Conservation (phyloP, 345 rosid genomes). For the Salix viminalis region DNA sequence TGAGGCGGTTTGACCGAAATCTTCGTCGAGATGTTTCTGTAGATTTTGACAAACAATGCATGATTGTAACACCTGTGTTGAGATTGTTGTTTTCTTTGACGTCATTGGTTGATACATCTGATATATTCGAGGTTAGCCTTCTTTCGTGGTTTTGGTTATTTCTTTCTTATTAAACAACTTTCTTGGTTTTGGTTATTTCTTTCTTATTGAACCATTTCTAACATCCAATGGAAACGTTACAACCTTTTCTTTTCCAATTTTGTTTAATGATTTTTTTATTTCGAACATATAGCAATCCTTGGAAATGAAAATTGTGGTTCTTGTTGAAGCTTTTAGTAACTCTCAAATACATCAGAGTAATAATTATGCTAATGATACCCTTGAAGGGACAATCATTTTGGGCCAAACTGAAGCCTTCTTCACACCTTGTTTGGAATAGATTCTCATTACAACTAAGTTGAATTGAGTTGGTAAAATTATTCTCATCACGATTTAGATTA, state of each 20-base stretch:
- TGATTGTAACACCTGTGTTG: constrained; percentile 57
- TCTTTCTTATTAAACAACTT: background rate
- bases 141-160: background rate
- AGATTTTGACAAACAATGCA: constrained; percentile 63
- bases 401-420: no score
- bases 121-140: constrained; percentile 70
- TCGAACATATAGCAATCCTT: no score
- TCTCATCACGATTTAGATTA: no score
- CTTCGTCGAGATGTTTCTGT: constrained; percentile 48
- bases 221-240: background rate
- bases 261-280: background rate
- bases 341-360: no score
- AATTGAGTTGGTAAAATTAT: no score
- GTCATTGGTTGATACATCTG: constrained; percentile 71
- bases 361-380: no score
- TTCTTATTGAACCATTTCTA: background rate
- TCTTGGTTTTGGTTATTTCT: background rate
- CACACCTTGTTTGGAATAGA: no score
- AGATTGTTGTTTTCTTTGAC: constrained; percentile 82
- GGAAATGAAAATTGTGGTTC: no score
- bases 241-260: background rate
- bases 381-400: no score
- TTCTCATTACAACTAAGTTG: no score
- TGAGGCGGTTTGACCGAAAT: constrained; percentile 55
- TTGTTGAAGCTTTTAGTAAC: no score